These are phyloP conservation scores for Fraxinus angustifolia DNA, from an alignment of 305 asterid genomes.

Conservation along the genomic window DNA sequence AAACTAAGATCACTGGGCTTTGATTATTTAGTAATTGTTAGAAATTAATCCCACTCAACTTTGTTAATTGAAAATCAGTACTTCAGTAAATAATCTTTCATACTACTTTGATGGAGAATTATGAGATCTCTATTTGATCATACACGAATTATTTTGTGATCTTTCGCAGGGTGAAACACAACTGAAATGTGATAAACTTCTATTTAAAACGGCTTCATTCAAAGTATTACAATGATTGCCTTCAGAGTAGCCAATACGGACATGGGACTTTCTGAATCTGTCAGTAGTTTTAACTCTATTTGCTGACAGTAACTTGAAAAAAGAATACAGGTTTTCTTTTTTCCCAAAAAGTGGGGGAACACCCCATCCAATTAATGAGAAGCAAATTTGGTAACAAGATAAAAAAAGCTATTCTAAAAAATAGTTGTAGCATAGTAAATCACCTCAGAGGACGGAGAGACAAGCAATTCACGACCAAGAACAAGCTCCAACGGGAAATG, in stretches of 20 bases:
- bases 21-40: not conserved
- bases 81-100: not conserved
- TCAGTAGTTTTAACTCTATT: not conserved
- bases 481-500: conserved; percentile 69
- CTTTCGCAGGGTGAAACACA: not conserved
- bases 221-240: not conserved
- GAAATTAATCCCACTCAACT: not conserved
- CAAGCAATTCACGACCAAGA: conserved; percentile 63
- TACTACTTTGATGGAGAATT: not conserved
- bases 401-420: not conserved
- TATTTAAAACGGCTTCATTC: not conserved
- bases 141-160: not conserved
- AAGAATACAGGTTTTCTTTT: not conserved
- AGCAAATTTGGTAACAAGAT: not conserved
- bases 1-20: not conserved
- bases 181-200: not conserved
- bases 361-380: not conserved
- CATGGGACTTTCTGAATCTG: not conserved
- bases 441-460: conserved; percentile 62
- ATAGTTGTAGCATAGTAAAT: conserved; percentile 10
- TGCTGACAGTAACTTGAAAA: not conserved
- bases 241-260: not conserved
- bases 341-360: not conserved
- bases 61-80: not conserved
- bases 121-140: not conserved